phyloP scores from a whole-genome alignment of 805 yeast genomes.

The Lachancea cidri region DNA sequence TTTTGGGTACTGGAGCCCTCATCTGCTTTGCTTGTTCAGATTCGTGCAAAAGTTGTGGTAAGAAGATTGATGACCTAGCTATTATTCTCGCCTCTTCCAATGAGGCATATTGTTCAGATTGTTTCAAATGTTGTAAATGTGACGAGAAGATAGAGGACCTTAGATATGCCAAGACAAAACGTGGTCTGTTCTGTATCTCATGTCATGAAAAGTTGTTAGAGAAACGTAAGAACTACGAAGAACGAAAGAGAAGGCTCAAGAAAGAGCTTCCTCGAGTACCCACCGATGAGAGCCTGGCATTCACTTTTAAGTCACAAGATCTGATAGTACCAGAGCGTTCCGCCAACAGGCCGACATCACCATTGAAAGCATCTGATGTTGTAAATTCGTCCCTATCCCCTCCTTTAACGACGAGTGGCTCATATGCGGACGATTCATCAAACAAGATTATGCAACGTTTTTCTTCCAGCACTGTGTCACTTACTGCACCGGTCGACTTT shows the following conservation, averaged over 20 bases:
- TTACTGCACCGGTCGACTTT: constrained; percentile 12
- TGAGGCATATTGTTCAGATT: constrained; percentile 85
- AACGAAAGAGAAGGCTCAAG: constrained; percentile 25
- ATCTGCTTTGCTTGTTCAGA: constrained; percentile 93
- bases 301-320: background rate
- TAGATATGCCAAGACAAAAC: constrained; percentile 86
- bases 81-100: constrained; percentile 76
- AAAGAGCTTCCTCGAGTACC: constrained; percentile 21
- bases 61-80: constrained; percentile 88
- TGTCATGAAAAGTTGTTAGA: constrained; percentile 84
- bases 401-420: background rate
- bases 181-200: constrained; percentile 86
- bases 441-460: background rate
- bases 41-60: constrained; percentile 76
- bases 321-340: constrained; percentile 18
- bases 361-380: background rate
- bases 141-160: constrained; percentile 79
- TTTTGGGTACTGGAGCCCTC: constrained; percentile 85
- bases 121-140: constrained; percentile 89
- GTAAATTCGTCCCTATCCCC: background rate
- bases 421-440: background rate
- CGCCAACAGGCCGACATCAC: constrained; percentile 20
- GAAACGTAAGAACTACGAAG: constrained; percentile 52
- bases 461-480: constrained; percentile 3
- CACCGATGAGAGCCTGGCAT: background rate